phyloP scores from a whole-genome alignment of 2,329 filamentous ascomycete genomes.

The Onygena corvina region DNA sequence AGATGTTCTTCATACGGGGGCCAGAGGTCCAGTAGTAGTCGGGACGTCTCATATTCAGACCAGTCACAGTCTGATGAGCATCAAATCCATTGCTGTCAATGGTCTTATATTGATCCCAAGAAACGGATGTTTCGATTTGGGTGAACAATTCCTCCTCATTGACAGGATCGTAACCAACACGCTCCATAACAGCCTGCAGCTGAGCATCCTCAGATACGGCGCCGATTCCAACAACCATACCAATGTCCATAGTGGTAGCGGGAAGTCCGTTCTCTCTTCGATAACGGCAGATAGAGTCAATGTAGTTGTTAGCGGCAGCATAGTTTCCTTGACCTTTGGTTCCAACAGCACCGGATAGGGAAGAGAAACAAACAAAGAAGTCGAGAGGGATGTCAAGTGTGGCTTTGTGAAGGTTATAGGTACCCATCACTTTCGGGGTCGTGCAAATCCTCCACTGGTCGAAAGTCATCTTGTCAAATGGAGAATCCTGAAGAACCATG shows the following conservation, averaged over 20 bases:
- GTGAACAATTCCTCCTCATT: conserved; percentile 18
- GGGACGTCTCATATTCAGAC: conserved; percentile 16
- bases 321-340: conserved; percentile 26
- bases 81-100: conserved; percentile 10
- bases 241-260: conserved; percentile 12
- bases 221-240: conserved; percentile 14
- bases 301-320: conserved; percentile 18
- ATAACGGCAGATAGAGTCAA: conserved; percentile 22
- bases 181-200: conserved; percentile 16
- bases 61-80: conserved; percentile 18
- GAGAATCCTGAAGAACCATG: conserved; percentile 16
- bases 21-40: conserved; percentile 17
- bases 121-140: conserved; percentile 17
- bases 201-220: conserved; percentile 15
- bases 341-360: conserved; percentile 25
- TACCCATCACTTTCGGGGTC: conserved; percentile 21
- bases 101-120: conserved; percentile 10
- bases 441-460: conserved; percentile 15
- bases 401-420: conserved; percentile 21
- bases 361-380: conserved; percentile 28
- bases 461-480: conserved; percentile 24
- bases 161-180: conserved; percentile 18
- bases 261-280: conserved; percentile 14
- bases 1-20: conserved; percentile 17
- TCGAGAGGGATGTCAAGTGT: conserved; percentile 18